Evolutionary conservation across 108 stramenopile genomes (phyloP).

Genomic region (Nannochloropsis gaditana): DNA sequence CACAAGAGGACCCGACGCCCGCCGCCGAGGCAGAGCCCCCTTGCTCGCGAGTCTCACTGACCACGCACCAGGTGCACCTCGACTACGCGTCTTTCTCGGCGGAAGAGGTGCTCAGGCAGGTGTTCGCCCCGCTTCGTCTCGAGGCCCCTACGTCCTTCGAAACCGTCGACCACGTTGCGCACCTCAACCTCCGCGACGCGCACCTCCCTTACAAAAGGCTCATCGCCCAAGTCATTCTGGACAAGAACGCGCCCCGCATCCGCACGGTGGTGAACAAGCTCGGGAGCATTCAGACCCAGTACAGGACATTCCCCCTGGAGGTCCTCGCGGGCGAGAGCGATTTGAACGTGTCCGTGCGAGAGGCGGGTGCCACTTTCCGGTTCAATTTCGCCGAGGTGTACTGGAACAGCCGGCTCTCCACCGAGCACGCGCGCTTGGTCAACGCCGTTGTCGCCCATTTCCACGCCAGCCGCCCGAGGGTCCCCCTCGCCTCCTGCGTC

Average conservation of each 20-base stretch:
- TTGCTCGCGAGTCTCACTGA: conserved; percentile 2
- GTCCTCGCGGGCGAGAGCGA: conserved; percentile 72
- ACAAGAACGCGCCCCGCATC: conserved; percentile 70
- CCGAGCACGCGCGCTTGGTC: conserved; percentile 80
- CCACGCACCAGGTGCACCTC: conserved; percentile 23
- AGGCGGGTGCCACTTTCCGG: conserved; percentile 74
- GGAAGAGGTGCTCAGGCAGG: conserved; percentile 35
- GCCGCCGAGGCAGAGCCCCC: background rate
- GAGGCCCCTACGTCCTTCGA: conserved; percentile 66
- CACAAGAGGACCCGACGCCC: too few relatives aligned
- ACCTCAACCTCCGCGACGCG: conserved; percentile 85
- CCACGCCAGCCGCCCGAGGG: conserved; percentile 26
- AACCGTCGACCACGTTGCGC: conserved; percentile 81
- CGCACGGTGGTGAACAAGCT: conserved; percentile 86
- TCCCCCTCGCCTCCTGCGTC: conserved; percentile 34
- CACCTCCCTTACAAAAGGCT: conserved; percentile 75
- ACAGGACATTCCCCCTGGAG: conserved; percentile 93
- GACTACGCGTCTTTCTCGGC: conserved; percentile 29
- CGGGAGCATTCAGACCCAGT: conserved; percentile 81
- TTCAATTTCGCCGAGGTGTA: conserved; percentile 92
- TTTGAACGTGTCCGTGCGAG: conserved; percentile 62
- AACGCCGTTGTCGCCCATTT: conserved; percentile 54
- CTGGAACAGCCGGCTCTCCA: conserved; percentile 82
- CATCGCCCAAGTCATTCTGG: conserved; percentile 79
- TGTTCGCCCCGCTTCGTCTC: conserved; percentile 6